These are phyloP conservation scores for Penicillium coffeae DNA, from an alignment of 495 filamentous ascomycete genomes.

Conservation along the genomic window DNA sequence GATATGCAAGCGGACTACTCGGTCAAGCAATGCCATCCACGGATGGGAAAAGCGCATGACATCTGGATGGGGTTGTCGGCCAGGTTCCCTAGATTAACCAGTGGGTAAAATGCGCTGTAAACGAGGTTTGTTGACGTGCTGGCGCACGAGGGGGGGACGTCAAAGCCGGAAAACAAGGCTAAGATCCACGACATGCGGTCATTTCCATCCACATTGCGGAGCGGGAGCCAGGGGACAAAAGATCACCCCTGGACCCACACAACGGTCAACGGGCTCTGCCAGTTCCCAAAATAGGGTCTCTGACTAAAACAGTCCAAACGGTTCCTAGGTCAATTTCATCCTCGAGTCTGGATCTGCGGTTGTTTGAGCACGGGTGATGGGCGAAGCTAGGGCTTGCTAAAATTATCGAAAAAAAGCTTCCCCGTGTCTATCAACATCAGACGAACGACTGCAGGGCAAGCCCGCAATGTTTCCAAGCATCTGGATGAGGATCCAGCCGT, in stretches of 20 bases:
- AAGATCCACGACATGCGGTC: slow-evolving; percentile 16
- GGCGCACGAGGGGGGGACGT: too few species aligned
- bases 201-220: slow-evolving; percentile 3
- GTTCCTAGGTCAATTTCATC: too few species aligned
- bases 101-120: too few species aligned
- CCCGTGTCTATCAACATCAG: too few species aligned
- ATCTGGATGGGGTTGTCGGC: too few species aligned
- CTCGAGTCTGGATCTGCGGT: neutral
- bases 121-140: too few species aligned
- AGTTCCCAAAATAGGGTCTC: slow-evolving; percentile 1
- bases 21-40: neutral
- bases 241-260: slow-evolving; percentile 15
- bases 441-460: slow-evolving; percentile 3
- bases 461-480: slow-evolving; percentile 8
- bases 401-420: too few species aligned
- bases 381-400: too few species aligned
- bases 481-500: slow-evolving; percentile 9
- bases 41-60: neutral
- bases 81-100: too few species aligned
- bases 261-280: slow-evolving; percentile 10
- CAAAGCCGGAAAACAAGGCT: slow-evolving; percentile 7
- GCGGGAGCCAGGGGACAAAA: slow-evolving; percentile 11
- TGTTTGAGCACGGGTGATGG: neutral
- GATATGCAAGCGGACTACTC: slow-evolving; percentile 12
- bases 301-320: neutral